Conservation (phyloP, 2,329 filamentous ascomycete genomes). For the Colletotrichum plurivorum region DNA sequence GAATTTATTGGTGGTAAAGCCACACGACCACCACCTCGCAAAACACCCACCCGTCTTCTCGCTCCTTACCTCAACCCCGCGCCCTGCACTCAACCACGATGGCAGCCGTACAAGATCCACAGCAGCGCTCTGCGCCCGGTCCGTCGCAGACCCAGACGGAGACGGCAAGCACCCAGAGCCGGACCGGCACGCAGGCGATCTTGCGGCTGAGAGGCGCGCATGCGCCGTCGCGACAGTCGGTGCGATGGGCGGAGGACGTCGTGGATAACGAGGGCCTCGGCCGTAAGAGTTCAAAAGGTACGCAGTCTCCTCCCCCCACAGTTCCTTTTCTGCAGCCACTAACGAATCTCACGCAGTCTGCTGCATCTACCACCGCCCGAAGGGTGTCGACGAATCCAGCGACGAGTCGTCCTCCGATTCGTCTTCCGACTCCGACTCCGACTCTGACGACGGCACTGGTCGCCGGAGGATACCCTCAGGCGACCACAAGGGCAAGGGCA, state of each 20-base stretch:
- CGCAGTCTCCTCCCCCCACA: constrained; percentile 36
- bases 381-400: constrained; percentile 85
- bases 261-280: constrained; percentile 96
- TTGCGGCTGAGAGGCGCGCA: constrained; percentile 68
- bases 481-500: constrained; percentile 55
- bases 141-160: constrained; percentile 53
- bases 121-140: constrained; percentile 47
- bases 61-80: not conserved
- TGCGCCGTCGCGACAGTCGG: constrained; percentile 68
- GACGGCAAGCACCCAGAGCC: constrained; percentile 46
- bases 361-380: constrained; percentile 96
- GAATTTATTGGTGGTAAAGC: not conserved
- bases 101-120: constrained; percentile 46
- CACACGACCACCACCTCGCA: constrained; percentile 7
- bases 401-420: constrained; percentile 74
- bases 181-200: constrained; percentile 53
- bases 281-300: constrained; percentile 95
- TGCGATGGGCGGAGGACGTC: constrained; percentile 94
- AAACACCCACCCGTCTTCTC: constrained; percentile 36
- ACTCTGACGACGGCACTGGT: constrained; percentile 58
- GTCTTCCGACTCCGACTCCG: constrained; percentile 64
- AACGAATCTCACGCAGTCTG: constrained; percentile 74
- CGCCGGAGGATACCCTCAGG: constrained; percentile 42
- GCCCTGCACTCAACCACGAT: constrained; percentile 4
- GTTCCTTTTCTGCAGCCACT: not conserved